These are phyloP conservation scores for Coprinopsis cinerea DNA, from an alignment of 768 basidiomycete genomes.

Conservation along the genomic window DNA sequence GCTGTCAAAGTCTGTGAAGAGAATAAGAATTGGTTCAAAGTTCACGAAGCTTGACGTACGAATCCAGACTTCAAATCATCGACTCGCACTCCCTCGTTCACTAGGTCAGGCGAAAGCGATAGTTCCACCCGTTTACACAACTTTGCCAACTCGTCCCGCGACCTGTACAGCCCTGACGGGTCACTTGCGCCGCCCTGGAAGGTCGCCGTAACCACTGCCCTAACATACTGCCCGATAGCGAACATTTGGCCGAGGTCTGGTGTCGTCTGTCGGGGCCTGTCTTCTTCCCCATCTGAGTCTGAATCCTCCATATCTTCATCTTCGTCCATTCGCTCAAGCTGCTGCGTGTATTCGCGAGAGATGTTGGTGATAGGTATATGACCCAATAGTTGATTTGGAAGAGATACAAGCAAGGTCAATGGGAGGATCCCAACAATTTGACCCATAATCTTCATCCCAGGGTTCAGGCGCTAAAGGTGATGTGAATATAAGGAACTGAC, in stretches of 20 bases:
- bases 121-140: conserved; percentile 79
- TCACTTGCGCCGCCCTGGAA: conserved; percentile 55
- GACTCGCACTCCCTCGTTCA: conserved; percentile 77
- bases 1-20: conserved; percentile 62
- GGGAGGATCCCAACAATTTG: conserved; percentile 84
- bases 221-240: conserved; percentile 78
- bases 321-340: conserved; percentile 57
- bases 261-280: conserved; percentile 24
- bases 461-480: conserved; percentile 56
- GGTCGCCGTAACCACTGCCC: conserved; percentile 63
- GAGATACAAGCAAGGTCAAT: conserved; percentile 83
- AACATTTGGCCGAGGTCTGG: conserved; percentile 79
- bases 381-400: conserved; percentile 92
- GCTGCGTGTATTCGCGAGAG: conserved; percentile 67
- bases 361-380: conserved; percentile 95
- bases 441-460: conserved; percentile 86
- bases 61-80: conserved; percentile 70
- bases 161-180: conserved; percentile 48
- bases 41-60: conserved; percentile 44
- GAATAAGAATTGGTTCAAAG: conserved; percentile 2
- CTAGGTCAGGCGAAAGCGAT: conserved; percentile 73
- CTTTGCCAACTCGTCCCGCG: conserved; percentile 61
- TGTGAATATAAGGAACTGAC: conserved; percentile 2
- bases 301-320: conserved; percentile 41
- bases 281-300: conserved; percentile 39